Base-by-base conservation (phyloP, 345 rosid species). In the Syzygium grande region DNA sequence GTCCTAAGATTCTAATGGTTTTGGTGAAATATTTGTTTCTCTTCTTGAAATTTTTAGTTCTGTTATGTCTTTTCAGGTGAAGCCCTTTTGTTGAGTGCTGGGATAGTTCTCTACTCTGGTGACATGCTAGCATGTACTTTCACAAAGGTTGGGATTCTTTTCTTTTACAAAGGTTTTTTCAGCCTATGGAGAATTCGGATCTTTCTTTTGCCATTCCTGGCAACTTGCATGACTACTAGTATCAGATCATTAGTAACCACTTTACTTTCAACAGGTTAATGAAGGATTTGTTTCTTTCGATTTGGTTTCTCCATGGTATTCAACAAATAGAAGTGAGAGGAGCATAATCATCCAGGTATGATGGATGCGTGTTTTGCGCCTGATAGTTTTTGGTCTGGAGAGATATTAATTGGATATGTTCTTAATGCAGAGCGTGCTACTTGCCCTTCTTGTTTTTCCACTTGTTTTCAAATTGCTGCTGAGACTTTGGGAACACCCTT, bases 41-140 rank as follows among this genome's bases (percentile, higher is more conserved):
- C n/a, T 85, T 63, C 51, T 19, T 51, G 51, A 49, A 84, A 12
- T 3, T 23, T 49, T 21, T 54, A 52, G 17, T 52, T 30, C 49
- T 54, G 49, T 56, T 84, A 25, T 27, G 58, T 88, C 89, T 86
- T 91, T 89, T 51, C 88, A 98, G 99, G 99, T 88, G 99, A 98
- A 93, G 92, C 95, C 13, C 98, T 96, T 93, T 88, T 98, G 86
- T 93, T 95, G 85, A 98, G 96, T 85, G 89, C 91, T 43, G 98
- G 99, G 86, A 98, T 98, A 90, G 97, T 98, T 87, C 96, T 96
- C 89, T 96, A 96, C 92, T 94, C 92, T 85, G 98, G 98, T 49
- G 99, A 98, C 92, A 92, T 96, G 94, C 86, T 96, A 93, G 96
- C 97, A 10, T 92, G 93, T 88, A 94, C 98, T 22, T 89, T 93